phyloP scores from a whole-genome alignment of 345 rosid genomes.

The Kernera saxatilis region DNA sequence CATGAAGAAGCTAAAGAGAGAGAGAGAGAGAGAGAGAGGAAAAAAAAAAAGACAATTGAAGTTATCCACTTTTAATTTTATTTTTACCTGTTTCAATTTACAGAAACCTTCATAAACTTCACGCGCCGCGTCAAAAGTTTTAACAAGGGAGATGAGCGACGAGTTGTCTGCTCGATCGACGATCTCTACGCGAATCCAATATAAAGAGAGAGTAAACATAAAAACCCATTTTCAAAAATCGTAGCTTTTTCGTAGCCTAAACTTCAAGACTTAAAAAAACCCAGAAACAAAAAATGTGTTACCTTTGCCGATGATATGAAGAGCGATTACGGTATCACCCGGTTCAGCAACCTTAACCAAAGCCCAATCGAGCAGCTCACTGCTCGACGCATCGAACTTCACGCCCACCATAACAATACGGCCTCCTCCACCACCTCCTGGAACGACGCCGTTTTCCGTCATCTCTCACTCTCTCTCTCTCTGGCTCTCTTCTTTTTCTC shows the following conservation, averaged over 20 bases:
- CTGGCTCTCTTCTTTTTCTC: background rate
- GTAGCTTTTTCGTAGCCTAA: background rate
- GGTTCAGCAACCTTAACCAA: slow-evolving; percentile 79
- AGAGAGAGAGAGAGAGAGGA: too few relatives aligned
- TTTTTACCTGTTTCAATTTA: slow-evolving; percentile 79
- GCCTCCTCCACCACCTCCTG: slow-evolving; percentile 33
- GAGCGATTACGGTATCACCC: slow-evolving; percentile 76
- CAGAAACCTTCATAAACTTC: slow-evolving; percentile 89
- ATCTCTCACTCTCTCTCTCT: slow-evolving; percentile 21
- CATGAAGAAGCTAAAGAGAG: background rate
- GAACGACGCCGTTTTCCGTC: slow-evolving; percentile 3
- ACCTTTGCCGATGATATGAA: slow-evolving; percentile 75
- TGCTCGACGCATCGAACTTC: slow-evolving; percentile 61
- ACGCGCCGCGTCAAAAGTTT: slow-evolving; percentile 71
- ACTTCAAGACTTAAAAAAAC: background rate
- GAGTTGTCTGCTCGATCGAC: slow-evolving; percentile 53
- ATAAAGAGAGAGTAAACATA: background rate
- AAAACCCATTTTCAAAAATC: background rate
- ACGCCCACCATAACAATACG: slow-evolving; percentile 72
- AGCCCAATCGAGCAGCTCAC: slow-evolving; percentile 82
- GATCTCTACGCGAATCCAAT: slow-evolving; percentile 30
- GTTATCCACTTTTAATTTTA: background rate
- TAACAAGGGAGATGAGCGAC: slow-evolving; percentile 61
- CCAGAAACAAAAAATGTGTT: background rate
- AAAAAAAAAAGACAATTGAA: background rate